Conservation (phyloP, 2,329 filamentous ascomycete species). For the Trichophaea hybrida region DNA sequence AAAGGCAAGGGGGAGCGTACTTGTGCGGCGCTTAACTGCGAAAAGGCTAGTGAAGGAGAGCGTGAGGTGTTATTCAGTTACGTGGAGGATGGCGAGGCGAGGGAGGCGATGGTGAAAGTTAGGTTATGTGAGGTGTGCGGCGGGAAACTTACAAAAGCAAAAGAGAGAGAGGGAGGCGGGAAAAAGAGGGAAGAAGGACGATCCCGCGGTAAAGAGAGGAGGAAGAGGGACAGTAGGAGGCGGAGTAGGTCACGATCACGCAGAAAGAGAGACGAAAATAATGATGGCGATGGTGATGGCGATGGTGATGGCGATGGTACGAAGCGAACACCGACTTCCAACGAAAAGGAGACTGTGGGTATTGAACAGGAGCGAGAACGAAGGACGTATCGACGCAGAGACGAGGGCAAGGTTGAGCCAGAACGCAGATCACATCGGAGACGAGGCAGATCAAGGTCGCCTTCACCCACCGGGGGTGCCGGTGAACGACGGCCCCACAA, state of each 20-base stretch:
- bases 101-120: constrained; percentile 27
- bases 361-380: neutral
- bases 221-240: neutral
- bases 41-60: constrained; percentile 10
- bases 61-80: constrained; percentile 28
- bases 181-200: neutral
- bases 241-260: neutral
- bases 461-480: neutral
- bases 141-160: constrained; percentile 16
- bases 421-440: neutral
- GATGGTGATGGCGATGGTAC: neutral
- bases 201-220: neutral
- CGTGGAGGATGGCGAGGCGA: constrained; percentile 23
- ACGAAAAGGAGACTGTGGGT: neutral
- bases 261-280: neutral
- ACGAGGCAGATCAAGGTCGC: neutral
- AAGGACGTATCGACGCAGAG: neutral
- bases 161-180: constrained; percentile 7
- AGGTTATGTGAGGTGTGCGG: constrained; percentile 25
- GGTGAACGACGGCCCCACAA: neutral
- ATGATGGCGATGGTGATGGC: neutral
- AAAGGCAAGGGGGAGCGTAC: constrained; percentile 25
- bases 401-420: neutral
- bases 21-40: constrained; percentile 26
- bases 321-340: neutral